Evolutionary conservation across 2,329 filamentous ascomycete species (phyloP), one percentile per base, ranked within the genome.

Genomic region (Teratosphaeria zuluensis): DNA sequence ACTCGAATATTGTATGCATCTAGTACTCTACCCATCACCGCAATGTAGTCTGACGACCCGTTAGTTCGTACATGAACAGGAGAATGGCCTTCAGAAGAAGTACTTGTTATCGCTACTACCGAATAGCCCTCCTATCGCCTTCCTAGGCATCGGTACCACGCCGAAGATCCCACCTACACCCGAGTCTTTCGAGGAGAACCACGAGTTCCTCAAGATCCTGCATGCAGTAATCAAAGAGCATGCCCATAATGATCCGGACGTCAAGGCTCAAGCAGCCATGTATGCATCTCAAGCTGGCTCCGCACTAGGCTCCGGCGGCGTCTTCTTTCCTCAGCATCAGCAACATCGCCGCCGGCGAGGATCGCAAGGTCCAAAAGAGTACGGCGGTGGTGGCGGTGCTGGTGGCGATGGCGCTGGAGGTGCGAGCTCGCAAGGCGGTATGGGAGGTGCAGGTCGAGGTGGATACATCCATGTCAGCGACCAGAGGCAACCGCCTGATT

Each of bases 391-490:
- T 3, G 73, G 74, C 32, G 74, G 75, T 33, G 70, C 76, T 11
- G 72, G 73, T 8, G 77, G 79, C 28, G 78, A 74, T 57, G 76
- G 79, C 19, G 78, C 79, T 7, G 79, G 80, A n/a, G 81, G 80
- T 38, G 81, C 82, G 8, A 83, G 77, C 62, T 76, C 78, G 16
- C 83, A 85, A 64, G 82, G 82, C 19, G 83, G 83, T 55, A 77
- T 75, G 59, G 83, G 82, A 2, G 79, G 81, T 19, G 82, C 73
- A 16, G 82, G 82, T 1, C 73, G 80, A 62, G 83, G 83, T 21
- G 84, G 84, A 1, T 85, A 79, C 73, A 81, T 86, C 48, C 84
- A 86, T 66, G 76, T 86, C n/a, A 84, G 79, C 42, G 84, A 86
- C 65, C 70, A 71, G 66, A 73, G 84, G 60, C 79, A 81, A 61